phyloP scores from a whole-genome alignment of 2,329 filamentous ascomycete genomes.

The Calonectria pseudoreteaudii region DNA sequence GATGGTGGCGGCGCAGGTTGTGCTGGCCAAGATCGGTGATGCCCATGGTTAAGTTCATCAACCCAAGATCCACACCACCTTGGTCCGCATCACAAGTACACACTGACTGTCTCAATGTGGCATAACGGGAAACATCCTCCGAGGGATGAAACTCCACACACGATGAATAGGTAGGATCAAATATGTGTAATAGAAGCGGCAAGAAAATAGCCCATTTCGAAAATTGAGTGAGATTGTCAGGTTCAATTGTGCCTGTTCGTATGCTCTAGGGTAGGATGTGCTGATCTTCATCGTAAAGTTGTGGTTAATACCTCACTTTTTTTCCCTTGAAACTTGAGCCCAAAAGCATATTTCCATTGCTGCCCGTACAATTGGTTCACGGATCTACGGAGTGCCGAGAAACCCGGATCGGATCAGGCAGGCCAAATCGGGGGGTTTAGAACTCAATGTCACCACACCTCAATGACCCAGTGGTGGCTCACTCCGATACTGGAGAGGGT shows the following conservation, averaged over 20 bases:
- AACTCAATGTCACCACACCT: not conserved
- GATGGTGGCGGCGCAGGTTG: not conserved
- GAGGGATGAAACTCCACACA: not conserved
- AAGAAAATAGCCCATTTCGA: not conserved
- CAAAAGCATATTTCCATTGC: not conserved
- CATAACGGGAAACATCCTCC: not conserved
- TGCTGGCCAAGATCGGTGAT: not conserved
- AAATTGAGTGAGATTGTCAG: not conserved
- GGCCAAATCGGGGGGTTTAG: not conserved
- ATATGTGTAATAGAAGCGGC: not conserved
- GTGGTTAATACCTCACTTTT: not conserved
- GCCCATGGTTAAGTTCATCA: not conserved
- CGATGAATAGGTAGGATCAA: not conserved
- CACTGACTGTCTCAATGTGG: too few species aligned
- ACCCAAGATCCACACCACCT: conserved; percentile 2
- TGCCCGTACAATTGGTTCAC: not conserved
- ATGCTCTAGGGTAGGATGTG: not conserved
- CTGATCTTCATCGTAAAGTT: not conserved
- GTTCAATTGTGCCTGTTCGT: not conserved
- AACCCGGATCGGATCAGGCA: not conserved
- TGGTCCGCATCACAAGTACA: not conserved
- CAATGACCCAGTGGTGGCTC: not conserved
- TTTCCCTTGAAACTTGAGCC: not conserved
- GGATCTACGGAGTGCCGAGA: not conserved
- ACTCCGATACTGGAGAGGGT: not conserved